Evolutionary conservation across 805 yeast genomes (phyloP), one percentile per base, ranked within the genome.

Genomic region (Lipomyces sp.): DNA sequence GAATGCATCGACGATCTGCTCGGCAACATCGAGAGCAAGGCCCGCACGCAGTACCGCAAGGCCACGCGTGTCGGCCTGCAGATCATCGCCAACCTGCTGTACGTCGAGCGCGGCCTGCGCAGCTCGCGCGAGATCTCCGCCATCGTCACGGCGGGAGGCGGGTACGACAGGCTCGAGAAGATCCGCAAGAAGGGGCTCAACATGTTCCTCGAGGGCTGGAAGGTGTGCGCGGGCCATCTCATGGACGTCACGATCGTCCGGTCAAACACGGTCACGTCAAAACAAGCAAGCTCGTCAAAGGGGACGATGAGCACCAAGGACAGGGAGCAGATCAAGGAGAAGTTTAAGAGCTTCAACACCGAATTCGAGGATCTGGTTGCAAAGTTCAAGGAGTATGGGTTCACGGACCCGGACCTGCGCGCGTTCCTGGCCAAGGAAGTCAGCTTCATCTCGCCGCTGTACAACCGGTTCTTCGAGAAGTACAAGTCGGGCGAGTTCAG

Each of bases 401-500:
- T 88, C 40, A 78, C 82, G 7, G 95, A 88, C 63, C 74, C 79
- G 3, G 76, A 75, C 36, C 73, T 91, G 66, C 81, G 81, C 54
- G 74, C 77, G 51, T 78, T 75, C 48, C 70, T 93, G 59, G 75
- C 80, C 14, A 78, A 79, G 47, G 97, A 91, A 61, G 83, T 82
- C 23, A 64, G 82, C 32, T 80, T 88, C 59, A 82, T 93, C 45
- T 75, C 81, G 51, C 96, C 96, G 13, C 78, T 91, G 47, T 91
- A 91, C 69, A 82, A 83, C 63, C 81, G 93, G 62, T 84, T 91
- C 65, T 83, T 86, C 67, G 88, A 85, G 60, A 85, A 86, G 66
- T 82, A 86, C 61, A 78, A 78, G 3, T 70, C 70, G 26, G 81
- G 82, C n/a, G 87, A 82, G 46, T 83, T 83, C 61, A 75, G 89